Base-by-base conservation (phyloP, 2,329 filamentous ascomycete species). In the Curvularia verruculosa region DNA sequence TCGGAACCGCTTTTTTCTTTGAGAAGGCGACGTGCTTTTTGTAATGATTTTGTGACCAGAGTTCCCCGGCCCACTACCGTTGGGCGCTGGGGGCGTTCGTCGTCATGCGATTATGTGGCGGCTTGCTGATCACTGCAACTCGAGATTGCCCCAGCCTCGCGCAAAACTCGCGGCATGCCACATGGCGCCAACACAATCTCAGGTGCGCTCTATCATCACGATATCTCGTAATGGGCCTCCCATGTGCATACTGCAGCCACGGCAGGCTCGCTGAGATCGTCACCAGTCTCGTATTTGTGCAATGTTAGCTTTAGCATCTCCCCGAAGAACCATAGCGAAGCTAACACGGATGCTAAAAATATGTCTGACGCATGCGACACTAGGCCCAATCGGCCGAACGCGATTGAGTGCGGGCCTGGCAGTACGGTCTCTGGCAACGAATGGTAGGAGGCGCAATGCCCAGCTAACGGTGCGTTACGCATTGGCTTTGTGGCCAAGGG, bases 401-500 rank as follows among this genome's bases (percentile, higher is more conserved):
- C 37, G 23, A 49, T 59, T 58, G 56, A 58, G 46, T 52, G 47
- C 58, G 56, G 47, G 59, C 59, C 54, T 65, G 54, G 54, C 52
- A 59, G 56, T 59, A 64, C 58, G 59, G 59, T 51, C 23, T 45
- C 37, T 37, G 43, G 54, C 56, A 55, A 59, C 66, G 63, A 68
- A 66, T 71, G 60, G 67, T 59, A 54, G 57, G 60, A 50, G 61
- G 61, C 61, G 60, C 57, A 61, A 60, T 60, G 59, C 49, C 39
- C 40, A 43, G 56, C 64, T 66, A 69, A 64, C 47, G 60, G 52
- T 49, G 58, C 59, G 53, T 55, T 63, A 60, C 53, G 61, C 61
- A 49, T 53, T 29, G 53, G 52, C 47, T 46, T 36, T 51, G 60
- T 63, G 31, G 13, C 31, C 67, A 63, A 64, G 60, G 60, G 64